Conservation (phyloP, 1,139 yeast genomes). For the Yamadazyma dushanensis region DNA sequence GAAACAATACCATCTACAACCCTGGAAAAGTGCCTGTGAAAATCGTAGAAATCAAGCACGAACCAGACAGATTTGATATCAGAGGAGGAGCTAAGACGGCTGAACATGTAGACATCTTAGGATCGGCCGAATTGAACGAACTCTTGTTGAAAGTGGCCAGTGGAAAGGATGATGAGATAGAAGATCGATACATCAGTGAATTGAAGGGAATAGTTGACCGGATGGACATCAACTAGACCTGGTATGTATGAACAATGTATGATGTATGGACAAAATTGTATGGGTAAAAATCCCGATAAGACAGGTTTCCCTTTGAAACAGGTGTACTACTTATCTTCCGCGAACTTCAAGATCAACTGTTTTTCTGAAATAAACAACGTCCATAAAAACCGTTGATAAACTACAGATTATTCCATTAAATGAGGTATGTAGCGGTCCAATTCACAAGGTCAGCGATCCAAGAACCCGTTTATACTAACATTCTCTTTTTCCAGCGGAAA, state of each 20-base stretch:
- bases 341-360: not conserved
- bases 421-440: slow-evolving; percentile 12
- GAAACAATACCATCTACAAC: slow-evolving; percentile 67
- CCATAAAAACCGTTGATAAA: not conserved
- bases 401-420: not conserved
- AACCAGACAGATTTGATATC: slow-evolving; percentile 90
- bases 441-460: no score
- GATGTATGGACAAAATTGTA: not conserved
- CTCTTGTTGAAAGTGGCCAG: slow-evolving; percentile 77
- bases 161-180: slow-evolving; percentile 70
- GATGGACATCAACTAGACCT: slow-evolving; percentile 19
- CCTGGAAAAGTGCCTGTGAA: slow-evolving; percentile 76
- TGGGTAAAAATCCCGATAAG: not conserved
- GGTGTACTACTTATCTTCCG: no score
- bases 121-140: slow-evolving; percentile 90
- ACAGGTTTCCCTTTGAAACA: not conserved
- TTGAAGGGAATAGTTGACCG: slow-evolving; percentile 57
- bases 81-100: slow-evolving; percentile 98
- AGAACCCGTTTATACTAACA: no score
- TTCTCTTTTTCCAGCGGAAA: slow-evolving; percentile 59
- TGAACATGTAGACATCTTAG: slow-evolving; percentile 94
- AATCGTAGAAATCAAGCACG: slow-evolving; percentile 87
- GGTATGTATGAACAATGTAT: no score
- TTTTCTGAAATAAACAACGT: not conserved
- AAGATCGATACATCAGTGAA: slow-evolving; percentile 58